Percentiles rank a stretch among this genome's conserved stretches.
These are phyloP conservation scores for Nelumbo lutea DNA, from an alignment of 164 flowering plant species.

Conservation along the genomic window DNA sequence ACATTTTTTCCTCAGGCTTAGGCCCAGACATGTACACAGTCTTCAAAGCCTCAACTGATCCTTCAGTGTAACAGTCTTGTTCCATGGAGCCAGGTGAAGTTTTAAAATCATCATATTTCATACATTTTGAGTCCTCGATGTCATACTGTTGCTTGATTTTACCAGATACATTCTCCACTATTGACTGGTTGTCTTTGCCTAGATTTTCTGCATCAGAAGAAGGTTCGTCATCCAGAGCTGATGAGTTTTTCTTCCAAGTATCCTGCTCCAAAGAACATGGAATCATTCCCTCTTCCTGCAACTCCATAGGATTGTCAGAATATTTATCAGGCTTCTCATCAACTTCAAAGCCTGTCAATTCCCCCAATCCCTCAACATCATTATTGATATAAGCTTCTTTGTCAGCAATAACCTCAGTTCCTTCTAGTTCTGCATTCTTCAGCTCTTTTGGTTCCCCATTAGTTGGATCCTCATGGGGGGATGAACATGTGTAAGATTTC, in stretches of 20 bases:
- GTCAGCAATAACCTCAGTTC: neutral
- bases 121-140: neutral
- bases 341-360: neutral
- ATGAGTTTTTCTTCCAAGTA: neutral
- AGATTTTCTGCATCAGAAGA: neutral
- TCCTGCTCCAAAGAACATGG: neutral
- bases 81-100: neutral
- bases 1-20: constrained; percentile 2
- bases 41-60: neutral
- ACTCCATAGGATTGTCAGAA: neutral
- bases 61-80: neutral
- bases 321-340: neutral
- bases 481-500: constrained; percentile 9
- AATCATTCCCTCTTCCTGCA: constrained; percentile 1
- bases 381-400: neutral
- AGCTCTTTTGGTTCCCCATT: constrained; percentile 1
- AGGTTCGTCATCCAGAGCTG: neutral
- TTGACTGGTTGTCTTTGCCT: neutral
- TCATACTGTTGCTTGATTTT: neutral
- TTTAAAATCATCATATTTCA: neutral
- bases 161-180: neutral
- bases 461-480: constrained; percentile 12
- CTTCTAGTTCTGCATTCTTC: neutral
- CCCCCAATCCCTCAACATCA: neutral
- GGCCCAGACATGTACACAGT: neutral